Conservation (phyloP, 2,329 filamentous ascomycete genomes). For the Claviceps sorghi region DNA sequence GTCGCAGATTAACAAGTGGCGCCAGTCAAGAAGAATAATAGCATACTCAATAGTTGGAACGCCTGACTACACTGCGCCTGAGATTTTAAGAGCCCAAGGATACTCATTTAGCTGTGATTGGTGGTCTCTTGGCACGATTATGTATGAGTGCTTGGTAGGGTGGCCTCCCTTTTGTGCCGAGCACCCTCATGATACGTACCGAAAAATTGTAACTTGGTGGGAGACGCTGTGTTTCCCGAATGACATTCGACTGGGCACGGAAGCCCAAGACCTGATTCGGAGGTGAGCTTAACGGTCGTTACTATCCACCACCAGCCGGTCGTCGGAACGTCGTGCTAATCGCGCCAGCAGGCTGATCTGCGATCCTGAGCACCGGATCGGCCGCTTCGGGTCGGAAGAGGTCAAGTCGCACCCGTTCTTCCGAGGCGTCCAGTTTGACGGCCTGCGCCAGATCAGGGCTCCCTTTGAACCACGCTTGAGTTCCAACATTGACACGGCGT, state of each 20-base stretch:
- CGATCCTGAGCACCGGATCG: conserved; percentile 82
- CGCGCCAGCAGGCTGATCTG: conserved; percentile 45
- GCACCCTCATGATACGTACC: too few relatives aligned
- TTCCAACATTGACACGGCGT: conserved; percentile 89
- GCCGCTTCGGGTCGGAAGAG: conserved; percentile 68
- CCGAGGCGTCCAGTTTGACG: conserved; percentile 90
- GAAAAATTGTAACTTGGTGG: conserved; percentile 98
- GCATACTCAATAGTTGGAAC: conserved; percentile 97
- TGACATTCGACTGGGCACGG: conserved; percentile 73
- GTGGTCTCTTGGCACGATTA: conserved; percentile 98
- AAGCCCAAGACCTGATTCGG: conserved; percentile 85
- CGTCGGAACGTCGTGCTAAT: too few relatives aligned
- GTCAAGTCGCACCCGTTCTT: conserved; percentile 95
- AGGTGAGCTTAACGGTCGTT: too few relatives aligned
- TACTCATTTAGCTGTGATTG: conserved; percentile 97
- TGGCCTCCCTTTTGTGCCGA: too few relatives aligned
- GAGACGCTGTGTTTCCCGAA: conserved; percentile 93
- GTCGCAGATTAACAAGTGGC: conserved; percentile 96
- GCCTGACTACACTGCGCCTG: conserved; percentile 95
- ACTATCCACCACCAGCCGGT: too few relatives aligned
- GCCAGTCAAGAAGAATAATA: conserved; percentile 86
- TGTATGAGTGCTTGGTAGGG: too few relatives aligned
- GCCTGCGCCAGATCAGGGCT: conserved; percentile 78
- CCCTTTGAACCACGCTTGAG: conserved; percentile 91
- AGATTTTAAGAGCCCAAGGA: too few relatives aligned